Base-by-base conservation (phyloP, 2,329 filamentous ascomycete species). In the Ophiostoma novo-ulmi region DNA sequence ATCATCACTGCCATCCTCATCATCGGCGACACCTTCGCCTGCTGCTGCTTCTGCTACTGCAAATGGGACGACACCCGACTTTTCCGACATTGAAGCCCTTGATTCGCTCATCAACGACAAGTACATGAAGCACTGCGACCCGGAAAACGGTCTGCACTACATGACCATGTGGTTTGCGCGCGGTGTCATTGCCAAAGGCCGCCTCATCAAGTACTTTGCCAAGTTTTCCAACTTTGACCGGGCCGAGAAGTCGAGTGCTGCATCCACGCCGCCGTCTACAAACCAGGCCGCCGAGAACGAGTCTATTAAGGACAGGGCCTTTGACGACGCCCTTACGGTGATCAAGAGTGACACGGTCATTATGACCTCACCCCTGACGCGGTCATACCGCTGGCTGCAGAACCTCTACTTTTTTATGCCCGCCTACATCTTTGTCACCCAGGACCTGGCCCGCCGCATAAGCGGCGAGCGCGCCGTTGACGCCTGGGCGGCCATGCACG, bases 161-260 rank as follows among this genome's bases (percentile, higher is more conserved):
- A 78, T 82, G 75, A 79, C 80, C 0, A 74, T 80, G 0, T 80
- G 81, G 79, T 78, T 75, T 0, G 75, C 78, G 1, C 74, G 85
- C 13, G 77, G 74, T 0, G 78, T 80, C 5, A 70, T 89, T 3
- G 82, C 85, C 0, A 86, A 82, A 74, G 77, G 72, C 65, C 81
- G 79, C 1, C 80, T 90, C 0, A 71, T 88, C 68, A 82, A 87
- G 67, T 78, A 84, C 70, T 82, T 84, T 70, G 61, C 64, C 4
- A 71, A 31, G 77, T 77, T 66, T 5, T 44, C 63, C 74, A 75
- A 31, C 72, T 52, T 39, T 20, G 41, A 39, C 36, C 17, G 41
- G 20, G 14, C 17, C 22, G 36, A 44, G 7, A 67, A 44, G 36
- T 38, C 31, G 41, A 36, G 44, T 10, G 26, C 63, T 0, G 74